Evolutionary conservation across 495 filamentous ascomycete genomes (phyloP).

Genomic region (Penicillium macrosclerotiorum): DNA sequence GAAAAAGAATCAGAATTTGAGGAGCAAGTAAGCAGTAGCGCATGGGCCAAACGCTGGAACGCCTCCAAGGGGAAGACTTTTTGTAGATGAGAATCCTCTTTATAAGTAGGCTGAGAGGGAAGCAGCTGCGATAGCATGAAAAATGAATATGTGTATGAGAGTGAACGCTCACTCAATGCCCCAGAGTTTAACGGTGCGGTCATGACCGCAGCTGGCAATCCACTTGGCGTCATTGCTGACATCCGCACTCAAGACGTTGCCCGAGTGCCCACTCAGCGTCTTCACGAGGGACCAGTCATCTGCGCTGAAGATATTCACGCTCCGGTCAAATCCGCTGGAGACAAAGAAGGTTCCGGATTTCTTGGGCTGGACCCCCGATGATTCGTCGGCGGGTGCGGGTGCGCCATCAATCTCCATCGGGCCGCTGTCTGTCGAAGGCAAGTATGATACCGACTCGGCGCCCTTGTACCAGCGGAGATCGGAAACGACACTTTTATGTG

Average conservation of each 20-base stretch:
- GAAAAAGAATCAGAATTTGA: too few relatives aligned
- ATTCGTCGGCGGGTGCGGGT: slow-evolving; percentile 8
- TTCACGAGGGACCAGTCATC: slow-evolving; percentile 94
- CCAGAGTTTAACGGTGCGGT: slow-evolving; percentile 96
- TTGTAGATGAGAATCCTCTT: too few relatives aligned
- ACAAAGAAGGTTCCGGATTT: slow-evolving; percentile 88
- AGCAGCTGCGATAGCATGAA: not conserved
- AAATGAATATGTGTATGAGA: not conserved
- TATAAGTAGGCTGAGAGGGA: too few relatives aligned
- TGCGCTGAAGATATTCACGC: slow-evolving; percentile 90
- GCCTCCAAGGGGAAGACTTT: too few relatives aligned
- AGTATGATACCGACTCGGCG: slow-evolving; percentile 59
- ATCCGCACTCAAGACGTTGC: slow-evolving; percentile 87
- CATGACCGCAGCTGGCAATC: slow-evolving; percentile 91
- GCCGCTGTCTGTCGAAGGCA: slow-evolving; percentile 55
- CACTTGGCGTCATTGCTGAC: slow-evolving; percentile 80
- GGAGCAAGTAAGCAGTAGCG: too few relatives aligned
- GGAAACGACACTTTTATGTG: slow-evolving; percentile 86
- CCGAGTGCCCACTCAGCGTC: slow-evolving; percentile 83
- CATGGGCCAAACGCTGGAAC: too few relatives aligned
- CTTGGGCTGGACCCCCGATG: slow-evolving; percentile 43
- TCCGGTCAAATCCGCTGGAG: slow-evolving; percentile 88
- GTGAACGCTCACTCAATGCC: slow-evolving; percentile 66
- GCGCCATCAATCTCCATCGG: slow-evolving; percentile 56
- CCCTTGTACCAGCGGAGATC: slow-evolving; percentile 95